A percentile compares a stretch with the other conserved stretches of the same genome.
These are phyloP conservation scores for Colletotrichum ledebouriae DNA, from an alignment of 2,329 filamentous ascomycete genomes.

Conservation along the genomic window DNA sequence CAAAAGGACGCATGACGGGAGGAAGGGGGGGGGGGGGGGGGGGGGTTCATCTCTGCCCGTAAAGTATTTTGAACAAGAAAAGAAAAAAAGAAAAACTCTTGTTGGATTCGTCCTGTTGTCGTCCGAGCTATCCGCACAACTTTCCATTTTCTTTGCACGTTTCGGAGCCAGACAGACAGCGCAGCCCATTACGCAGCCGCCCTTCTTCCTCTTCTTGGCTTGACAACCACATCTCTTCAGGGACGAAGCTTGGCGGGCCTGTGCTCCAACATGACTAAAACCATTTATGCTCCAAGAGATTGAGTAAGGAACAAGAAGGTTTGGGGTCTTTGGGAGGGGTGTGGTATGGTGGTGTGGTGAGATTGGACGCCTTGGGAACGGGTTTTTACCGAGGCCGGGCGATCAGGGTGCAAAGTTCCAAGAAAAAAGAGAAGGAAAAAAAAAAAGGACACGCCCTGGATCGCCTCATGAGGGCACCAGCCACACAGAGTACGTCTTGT, in stretches of 20 bases:
- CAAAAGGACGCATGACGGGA: background rate
- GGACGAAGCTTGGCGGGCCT: slow-evolving; percentile 33
- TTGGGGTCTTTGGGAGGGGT: background rate
- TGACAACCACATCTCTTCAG: background rate
- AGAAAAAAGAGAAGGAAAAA: background rate
- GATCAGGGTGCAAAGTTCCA: background rate
- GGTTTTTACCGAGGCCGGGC: background rate
- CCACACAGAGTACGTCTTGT: slow-evolving; percentile 6
- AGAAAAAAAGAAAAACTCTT: background rate
- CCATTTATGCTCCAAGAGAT: slow-evolving; percentile 37
- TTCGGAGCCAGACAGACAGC: slow-evolving; percentile 37
- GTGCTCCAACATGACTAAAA: slow-evolving; percentile 28
- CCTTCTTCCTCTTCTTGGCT: background rate
- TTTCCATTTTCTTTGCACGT: slow-evolving; percentile 23
- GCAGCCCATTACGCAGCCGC: slow-evolving; percentile 36
- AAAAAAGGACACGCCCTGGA: background rate
- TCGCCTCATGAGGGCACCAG: slow-evolving; percentile 3
- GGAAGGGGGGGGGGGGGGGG: no score
- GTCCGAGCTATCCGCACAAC: slow-evolving; percentile 38
- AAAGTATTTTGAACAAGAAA: no score
- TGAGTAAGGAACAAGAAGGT: slow-evolving; percentile 37
- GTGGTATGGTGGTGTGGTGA: background rate
- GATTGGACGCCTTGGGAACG: background rate
- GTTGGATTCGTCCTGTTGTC: slow-evolving; percentile 13
- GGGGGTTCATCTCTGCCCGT: slow-evolving; percentile 22